phyloP scores from a whole-genome alignment of 768 basidiomycete species.

The Lentinula detonsa region DNA sequence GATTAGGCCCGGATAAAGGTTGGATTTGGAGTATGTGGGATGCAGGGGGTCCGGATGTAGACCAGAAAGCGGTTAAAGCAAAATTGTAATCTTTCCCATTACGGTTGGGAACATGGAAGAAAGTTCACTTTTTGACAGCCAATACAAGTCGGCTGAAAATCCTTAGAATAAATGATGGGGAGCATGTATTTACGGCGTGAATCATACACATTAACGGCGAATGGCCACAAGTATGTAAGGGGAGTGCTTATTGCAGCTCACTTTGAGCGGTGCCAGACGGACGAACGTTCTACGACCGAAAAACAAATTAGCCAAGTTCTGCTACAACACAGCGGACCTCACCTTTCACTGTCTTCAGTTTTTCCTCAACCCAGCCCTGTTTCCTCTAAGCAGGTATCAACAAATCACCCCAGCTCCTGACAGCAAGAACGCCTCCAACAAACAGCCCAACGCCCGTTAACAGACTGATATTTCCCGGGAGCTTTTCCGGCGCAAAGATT shows the following conservation, averaged over 20 bases:
- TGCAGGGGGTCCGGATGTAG: slow-evolving; percentile 10
- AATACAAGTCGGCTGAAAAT: background rate
- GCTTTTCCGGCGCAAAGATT: slow-evolving; percentile 67
- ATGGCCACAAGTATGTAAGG: background rate
- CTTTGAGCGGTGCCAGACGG: background rate
- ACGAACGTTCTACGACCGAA: background rate
- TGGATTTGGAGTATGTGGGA: slow-evolving; percentile 67
- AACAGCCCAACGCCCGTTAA: slow-evolving; percentile 62
- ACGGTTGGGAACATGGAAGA: background rate
- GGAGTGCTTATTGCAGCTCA: background rate
- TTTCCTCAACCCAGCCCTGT: background rate
- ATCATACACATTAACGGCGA: background rate
- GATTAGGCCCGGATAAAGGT: slow-evolving; percentile 50
- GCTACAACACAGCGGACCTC: background rate
- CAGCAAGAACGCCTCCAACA: slow-evolving; percentile 60
- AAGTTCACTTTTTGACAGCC: background rate
- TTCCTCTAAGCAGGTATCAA: slow-evolving; percentile 56
- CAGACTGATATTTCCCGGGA: slow-evolving; percentile 69
- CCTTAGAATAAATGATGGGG: too few species aligned
- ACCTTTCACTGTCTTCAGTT: background rate
- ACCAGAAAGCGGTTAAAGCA: background rate
- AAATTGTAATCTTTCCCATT: background rate
- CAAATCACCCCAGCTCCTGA: slow-evolving; percentile 74
- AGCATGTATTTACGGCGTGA: background rate
- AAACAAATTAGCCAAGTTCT: background rate